Conservation (phyloP, 805 yeast species). For the Wickerhamiella musiphila region DNA sequence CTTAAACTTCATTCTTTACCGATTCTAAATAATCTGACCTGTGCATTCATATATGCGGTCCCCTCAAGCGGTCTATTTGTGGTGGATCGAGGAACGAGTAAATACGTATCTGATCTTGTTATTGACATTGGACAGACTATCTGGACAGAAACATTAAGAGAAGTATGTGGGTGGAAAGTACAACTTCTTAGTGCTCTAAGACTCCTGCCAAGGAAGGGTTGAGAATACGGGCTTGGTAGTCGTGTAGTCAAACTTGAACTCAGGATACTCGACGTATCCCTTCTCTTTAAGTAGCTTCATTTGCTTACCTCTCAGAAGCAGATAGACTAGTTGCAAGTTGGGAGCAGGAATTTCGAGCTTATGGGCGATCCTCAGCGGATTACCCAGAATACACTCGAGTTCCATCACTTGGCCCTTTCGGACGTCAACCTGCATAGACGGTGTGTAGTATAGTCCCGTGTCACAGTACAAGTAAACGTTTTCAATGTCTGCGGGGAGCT, state of each 20-base stretch:
- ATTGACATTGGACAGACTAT: too few relatives aligned
- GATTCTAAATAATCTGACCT: too few relatives aligned
- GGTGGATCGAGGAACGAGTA: too few relatives aligned
- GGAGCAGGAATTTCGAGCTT: slow-evolving; percentile 39
- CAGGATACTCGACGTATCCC: slow-evolving; percentile 31
- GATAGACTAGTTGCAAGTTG: slow-evolving; percentile 36
- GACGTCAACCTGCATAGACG: slow-evolving; percentile 59
- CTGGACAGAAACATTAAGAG: too few relatives aligned
- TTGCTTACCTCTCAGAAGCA: slow-evolving; percentile 43
- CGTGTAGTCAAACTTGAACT: slow-evolving; percentile 8
- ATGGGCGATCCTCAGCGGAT: slow-evolving; percentile 35
- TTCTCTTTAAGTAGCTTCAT: slow-evolving; percentile 39
- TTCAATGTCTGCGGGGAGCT: slow-evolving; percentile 31
- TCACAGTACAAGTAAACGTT: slow-evolving; percentile 38
- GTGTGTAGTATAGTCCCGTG: slow-evolving; percentile 41
- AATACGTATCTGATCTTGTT: too few relatives aligned
- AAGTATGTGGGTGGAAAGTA: too few relatives aligned
- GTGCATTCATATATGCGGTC: too few relatives aligned
- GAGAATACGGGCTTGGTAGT: slow-evolving; percentile 4
- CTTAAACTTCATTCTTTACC: too few relatives aligned
- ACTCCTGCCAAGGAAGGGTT: slow-evolving; percentile 7
- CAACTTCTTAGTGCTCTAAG: too few relatives aligned
- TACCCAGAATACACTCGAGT: slow-evolving; percentile 55
- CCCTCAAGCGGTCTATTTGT: too few relatives aligned
- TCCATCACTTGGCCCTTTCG: slow-evolving; percentile 53